Percentiles rank a stretch among this genome's conserved stretches.
These are phyloP conservation scores for Cyberlindnera veronae DNA, from an alignment of 805 yeast species.

Conservation along the genomic window DNA sequence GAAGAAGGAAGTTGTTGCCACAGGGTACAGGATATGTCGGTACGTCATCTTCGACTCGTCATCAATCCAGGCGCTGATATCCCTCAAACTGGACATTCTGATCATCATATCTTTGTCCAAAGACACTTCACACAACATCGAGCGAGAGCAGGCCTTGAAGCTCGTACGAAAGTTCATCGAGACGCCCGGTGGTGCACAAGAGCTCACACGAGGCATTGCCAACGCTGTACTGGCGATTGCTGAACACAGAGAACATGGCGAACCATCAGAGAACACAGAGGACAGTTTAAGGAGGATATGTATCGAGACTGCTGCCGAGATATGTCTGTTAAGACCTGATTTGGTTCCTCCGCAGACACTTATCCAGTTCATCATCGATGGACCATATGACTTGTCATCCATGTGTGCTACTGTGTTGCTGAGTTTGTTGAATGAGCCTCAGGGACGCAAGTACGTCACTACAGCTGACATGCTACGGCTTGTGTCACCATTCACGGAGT, in stretches of 20 bases:
- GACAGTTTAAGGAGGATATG: conserved; percentile 49
- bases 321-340: conserved; percentile 42
- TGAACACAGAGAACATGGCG: conserved; percentile 38
- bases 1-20: conserved; percentile 60
- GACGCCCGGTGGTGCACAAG: conserved; percentile 48
- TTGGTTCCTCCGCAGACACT: conserved; percentile 39
- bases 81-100: conserved; percentile 56
- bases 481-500: conserved; percentile 68
- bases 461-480: conserved; percentile 62
- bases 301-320: conserved; percentile 51
- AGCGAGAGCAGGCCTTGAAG: conserved; percentile 75
- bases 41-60: conserved; percentile 53
- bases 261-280: conserved; percentile 45
- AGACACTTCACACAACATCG: conserved; percentile 50
- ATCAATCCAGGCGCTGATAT: conserved; percentile 51
- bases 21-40: conserved; percentile 74
- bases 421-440: conserved; percentile 55
- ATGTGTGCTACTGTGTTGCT: conserved; percentile 45
- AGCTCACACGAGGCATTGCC: conserved; percentile 58
- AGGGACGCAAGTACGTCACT: conserved; percentile 46
- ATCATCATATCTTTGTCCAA: conserved; percentile 62
- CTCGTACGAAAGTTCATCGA: conserved; percentile 60
- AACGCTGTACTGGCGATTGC: conserved; percentile 63
- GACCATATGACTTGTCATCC: conserved; percentile 43
- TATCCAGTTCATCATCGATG: conserved; percentile 50